Conservation (phyloP, 768 basidiomycete genomes). For the Tylopilus plumbeoviolaceoides region DNA sequence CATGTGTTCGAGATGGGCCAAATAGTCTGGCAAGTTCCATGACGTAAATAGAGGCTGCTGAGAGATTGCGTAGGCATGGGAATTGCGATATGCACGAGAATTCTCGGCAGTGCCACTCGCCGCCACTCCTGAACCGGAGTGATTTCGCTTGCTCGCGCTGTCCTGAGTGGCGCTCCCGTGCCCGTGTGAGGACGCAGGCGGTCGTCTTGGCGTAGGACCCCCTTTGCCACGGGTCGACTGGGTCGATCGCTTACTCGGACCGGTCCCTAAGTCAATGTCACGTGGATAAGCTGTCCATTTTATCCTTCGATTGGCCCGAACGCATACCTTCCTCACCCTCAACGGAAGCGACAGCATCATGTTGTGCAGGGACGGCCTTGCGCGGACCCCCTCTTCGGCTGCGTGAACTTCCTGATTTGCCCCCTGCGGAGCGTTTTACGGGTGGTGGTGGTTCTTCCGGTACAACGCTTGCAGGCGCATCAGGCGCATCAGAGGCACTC, state of each 20-base stretch:
- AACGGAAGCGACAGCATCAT: conserved; percentile 27
- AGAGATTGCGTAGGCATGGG: conserved; percentile 74
- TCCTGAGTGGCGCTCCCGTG: conserved; percentile 38
- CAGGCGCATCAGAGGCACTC: conserved; percentile 56
- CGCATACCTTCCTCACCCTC: conserved; percentile 63
- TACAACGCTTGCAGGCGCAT: conserved; percentile 35
- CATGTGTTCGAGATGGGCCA: conserved; percentile 80
- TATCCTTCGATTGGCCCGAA: conserved; percentile 9
- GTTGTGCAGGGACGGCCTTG: conserved; percentile 17
- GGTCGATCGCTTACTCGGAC: conserved; percentile 33
- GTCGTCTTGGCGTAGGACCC: conserved; percentile 29
- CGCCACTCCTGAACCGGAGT: conserved; percentile 33
- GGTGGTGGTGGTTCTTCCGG: conserved; percentile 39
- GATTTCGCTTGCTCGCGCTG: conserved; percentile 47
- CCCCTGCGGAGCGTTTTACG: conserved; percentile 27
- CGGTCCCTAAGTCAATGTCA: conserved; percentile 35
- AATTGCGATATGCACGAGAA: conserved; percentile 70
- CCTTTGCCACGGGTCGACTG: conserved; percentile 39
- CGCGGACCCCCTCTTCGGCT: conserved; percentile 32
- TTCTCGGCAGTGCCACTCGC: conserved; percentile 41
- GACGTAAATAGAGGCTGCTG: conserved; percentile 77
- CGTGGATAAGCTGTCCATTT: conserved; percentile 29
- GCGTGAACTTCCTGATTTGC: conserved; percentile 27
- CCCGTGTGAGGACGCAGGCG: conserved; percentile 29
- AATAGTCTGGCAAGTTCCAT: conserved; percentile 92